Percentiles rank a stretch among this genome's conserved stretches.
phyloP scores from a whole-genome alignment of 805 yeast genomes.

The Starmerella stigmatis region DNA sequence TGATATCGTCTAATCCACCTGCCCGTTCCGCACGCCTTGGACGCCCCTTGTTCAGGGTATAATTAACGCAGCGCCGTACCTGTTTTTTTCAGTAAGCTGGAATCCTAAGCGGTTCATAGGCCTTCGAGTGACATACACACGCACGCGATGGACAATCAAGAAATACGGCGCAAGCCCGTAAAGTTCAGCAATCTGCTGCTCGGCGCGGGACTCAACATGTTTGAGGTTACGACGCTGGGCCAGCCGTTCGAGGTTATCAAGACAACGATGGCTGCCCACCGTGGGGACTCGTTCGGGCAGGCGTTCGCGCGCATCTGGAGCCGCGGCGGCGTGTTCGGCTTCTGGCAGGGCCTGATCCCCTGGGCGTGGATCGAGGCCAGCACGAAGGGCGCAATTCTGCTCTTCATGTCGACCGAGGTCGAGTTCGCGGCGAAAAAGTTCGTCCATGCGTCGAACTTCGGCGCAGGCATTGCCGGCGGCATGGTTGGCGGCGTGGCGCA shows the following conservation, averaged over 20 bases:
- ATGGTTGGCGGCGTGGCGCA: slow-evolving; percentile 92
- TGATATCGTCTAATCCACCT: not conserved
- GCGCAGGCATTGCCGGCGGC: slow-evolving; percentile 92
- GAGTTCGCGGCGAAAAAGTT: slow-evolving; percentile 58
- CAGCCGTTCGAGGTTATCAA: slow-evolving; percentile 94
- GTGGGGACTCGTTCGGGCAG: slow-evolving; percentile 54
- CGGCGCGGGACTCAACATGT: slow-evolving; percentile 87
- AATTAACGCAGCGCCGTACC: too few relatives aligned
- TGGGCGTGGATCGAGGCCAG: slow-evolving; percentile 99
- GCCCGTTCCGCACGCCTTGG: not conserved
- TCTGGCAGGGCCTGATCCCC: slow-evolving; percentile 94
- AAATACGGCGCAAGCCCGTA: slow-evolving; percentile 64
- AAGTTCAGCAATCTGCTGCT: slow-evolving; percentile 79
- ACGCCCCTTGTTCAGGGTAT: too few relatives aligned
- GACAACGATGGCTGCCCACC: slow-evolving; percentile 97
- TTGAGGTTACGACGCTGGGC: slow-evolving; percentile 89
- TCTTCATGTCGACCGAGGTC: slow-evolving; percentile 86
- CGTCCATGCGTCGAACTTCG: slow-evolving; percentile 55
- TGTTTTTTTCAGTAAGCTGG: too few relatives aligned
- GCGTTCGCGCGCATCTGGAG: slow-evolving; percentile 75
- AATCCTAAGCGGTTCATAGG: too few relatives aligned
- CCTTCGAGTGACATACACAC: too few relatives aligned
- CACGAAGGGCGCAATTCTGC: slow-evolving; percentile 93
- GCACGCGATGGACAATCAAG: not conserved
- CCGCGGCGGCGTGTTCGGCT: slow-evolving; percentile 85